phyloP scores from a whole-genome alignment of 106 monocot species.

The Iris macrosiphon region DNA sequence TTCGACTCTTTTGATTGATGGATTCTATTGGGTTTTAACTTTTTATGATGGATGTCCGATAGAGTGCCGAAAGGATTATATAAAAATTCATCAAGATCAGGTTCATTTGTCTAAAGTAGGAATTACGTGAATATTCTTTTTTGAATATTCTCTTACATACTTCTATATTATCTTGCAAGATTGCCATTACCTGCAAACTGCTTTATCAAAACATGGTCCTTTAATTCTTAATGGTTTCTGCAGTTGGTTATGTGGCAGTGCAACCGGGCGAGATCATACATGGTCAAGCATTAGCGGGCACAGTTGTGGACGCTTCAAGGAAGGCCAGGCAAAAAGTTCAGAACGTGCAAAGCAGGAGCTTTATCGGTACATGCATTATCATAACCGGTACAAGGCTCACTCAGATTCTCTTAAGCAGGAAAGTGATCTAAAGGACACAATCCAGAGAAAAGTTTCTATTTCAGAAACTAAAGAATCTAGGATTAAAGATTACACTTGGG shows the following conservation, averaged over 20 bases:
- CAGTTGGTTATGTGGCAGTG: slow-evolving; percentile 84
- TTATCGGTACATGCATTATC: slow-evolving; percentile 71
- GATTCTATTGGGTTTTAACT: too few species aligned
- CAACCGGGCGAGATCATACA: slow-evolving; percentile 77
- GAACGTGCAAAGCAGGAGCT: slow-evolving; percentile 63
- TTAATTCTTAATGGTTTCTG: too few species aligned
- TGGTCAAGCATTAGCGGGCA: slow-evolving; percentile 73
- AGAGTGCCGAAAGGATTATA: too few species aligned
- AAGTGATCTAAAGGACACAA: slow-evolving; percentile 48
- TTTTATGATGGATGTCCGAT: too few species aligned
- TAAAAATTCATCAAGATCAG: too few species aligned
- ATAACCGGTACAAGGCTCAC: slow-evolving; percentile 80
- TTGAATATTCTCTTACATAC: too few species aligned
- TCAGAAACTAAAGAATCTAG: slow-evolving; percentile 49
- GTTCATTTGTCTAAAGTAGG: too few species aligned
- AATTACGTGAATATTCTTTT: too few species aligned
- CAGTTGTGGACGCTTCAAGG: slow-evolving; percentile 75
- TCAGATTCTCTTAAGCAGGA: slow-evolving; percentile 73
- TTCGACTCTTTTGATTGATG: too few species aligned
- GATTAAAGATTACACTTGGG: slow-evolving; percentile 80
- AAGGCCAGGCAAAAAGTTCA: slow-evolving; percentile 28
- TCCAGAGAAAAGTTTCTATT: slow-evolving; percentile 45
- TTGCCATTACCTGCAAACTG: too few species aligned
- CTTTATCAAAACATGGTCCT: too few species aligned
- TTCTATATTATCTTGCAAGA: too few species aligned